phyloP scores from a whole-genome alignment of 2,329 filamentous ascomycete genomes.

The Xylaria digitata region DNA sequence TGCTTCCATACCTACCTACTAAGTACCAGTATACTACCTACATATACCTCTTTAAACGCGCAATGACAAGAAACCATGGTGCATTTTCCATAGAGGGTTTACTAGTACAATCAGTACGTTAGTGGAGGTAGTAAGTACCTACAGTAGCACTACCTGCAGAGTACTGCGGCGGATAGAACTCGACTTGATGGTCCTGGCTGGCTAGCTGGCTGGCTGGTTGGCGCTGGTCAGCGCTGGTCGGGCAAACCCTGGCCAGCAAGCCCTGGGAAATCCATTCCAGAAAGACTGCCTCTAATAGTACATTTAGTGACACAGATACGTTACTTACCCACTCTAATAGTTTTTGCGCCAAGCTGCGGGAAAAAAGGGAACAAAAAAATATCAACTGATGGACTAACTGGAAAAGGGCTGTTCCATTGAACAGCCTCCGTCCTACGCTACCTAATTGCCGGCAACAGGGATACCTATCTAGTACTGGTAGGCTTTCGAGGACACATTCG shows the following conservation, averaged over 20 bases:
- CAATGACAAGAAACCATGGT: too few species aligned
- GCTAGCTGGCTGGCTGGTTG: too few species aligned
- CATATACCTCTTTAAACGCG: too few species aligned
- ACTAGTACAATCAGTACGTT: not conserved
- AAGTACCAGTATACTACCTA: too few species aligned
- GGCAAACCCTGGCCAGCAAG: slow-evolving; percentile 11
- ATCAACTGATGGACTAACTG: slow-evolving; percentile 23
- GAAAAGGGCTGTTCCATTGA: slow-evolving; percentile 26
- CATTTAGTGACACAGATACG: too few species aligned
- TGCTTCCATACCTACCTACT: too few species aligned
- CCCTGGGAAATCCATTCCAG: not conserved
- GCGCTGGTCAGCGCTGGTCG: too few species aligned
- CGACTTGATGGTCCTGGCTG: slow-evolving; percentile 22
- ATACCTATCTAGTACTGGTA: too few species aligned
- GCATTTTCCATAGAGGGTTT: too few species aligned
- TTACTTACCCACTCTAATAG: not conserved
- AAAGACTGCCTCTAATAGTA: too few species aligned
- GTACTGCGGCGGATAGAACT: not conserved
- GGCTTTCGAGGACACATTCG: slow-evolving; percentile 1
- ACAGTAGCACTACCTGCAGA: too few species aligned
- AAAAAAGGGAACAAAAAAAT: slow-evolving; percentile 20
- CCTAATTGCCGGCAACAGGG: slow-evolving; percentile 25
- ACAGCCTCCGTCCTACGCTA: slow-evolving; percentile 26
- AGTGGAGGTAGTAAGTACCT: not conserved
- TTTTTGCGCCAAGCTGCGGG: slow-evolving; percentile 26